Conservation (phyloP, 164 flowering plant genomes). For the Litsea cubeba region DNA sequence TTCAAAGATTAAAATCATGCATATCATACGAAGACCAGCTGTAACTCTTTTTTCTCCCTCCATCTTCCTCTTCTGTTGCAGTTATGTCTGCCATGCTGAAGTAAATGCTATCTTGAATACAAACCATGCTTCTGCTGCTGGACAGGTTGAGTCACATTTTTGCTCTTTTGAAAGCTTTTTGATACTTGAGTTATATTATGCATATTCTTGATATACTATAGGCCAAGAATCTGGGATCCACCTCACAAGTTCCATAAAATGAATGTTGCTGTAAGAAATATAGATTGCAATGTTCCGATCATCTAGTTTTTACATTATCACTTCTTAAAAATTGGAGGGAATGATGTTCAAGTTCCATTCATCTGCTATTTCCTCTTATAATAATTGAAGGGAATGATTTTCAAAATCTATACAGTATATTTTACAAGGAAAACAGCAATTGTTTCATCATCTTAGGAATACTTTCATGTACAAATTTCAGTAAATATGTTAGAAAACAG, state of each 20-base stretch:
- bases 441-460: too few relatives aligned
- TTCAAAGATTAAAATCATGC: background rate
- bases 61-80: conserved; percentile 22
- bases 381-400: too few relatives aligned
- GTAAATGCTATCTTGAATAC: conserved; percentile 92
- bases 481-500: too few relatives aligned
- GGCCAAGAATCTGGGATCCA: background rate
- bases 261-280: too few relatives aligned
- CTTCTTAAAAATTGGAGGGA: too few relatives aligned
- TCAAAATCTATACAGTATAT: too few relatives aligned
- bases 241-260: background rate
- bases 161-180: background rate
- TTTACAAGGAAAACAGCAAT: too few relatives aligned
- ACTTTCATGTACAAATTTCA: too few relatives aligned
- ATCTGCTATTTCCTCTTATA: too few relatives aligned
- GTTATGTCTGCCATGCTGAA: conserved; percentile 97
- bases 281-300: too few relatives aligned
- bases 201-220: background rate
- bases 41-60: background rate
- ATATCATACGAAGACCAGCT: background rate
- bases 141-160: conserved; percentile 49
- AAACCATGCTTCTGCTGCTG: conserved; percentile 91
- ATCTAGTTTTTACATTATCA: too few relatives aligned
- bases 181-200: background rate
- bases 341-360: too few relatives aligned